phyloP scores from a whole-genome alignment of 139 green algal genomes.

The Chlamydomonas urium region DNA sequence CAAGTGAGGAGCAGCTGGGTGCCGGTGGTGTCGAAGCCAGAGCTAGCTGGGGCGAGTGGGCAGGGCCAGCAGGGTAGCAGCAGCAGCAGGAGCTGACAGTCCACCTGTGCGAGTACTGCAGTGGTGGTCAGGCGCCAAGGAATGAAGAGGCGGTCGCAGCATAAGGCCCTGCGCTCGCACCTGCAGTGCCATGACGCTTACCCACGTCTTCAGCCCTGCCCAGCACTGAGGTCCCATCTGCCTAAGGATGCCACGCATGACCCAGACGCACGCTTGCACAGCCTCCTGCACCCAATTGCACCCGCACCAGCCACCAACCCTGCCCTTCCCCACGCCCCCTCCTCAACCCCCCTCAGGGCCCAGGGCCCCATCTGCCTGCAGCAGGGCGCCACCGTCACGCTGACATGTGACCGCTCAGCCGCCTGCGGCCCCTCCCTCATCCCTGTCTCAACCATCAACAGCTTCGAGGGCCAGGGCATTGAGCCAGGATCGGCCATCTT shows the following conservation, averaged over 20 bases:
- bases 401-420: constrained; percentile 53
- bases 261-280: not conserved
- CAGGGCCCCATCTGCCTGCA: constrained; percentile 50
- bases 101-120: no score
- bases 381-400: constrained; percentile 45
- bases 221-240: not conserved
- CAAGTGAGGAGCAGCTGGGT: constrained; percentile 36
- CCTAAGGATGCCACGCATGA: not conserved
- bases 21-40: no score
- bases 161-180: no score
- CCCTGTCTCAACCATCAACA: constrained; percentile 53
- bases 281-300: not conserved
- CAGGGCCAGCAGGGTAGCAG: no score
- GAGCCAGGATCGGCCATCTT: constrained; percentile 60
- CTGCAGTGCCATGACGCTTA: no score
- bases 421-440: constrained; percentile 38
- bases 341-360: constrained; percentile 40
- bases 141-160: no score
- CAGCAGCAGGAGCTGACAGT: no score
- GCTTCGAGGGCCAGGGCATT: constrained; percentile 42
- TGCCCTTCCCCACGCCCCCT: no score
- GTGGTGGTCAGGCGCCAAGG: no score
- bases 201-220: no score
- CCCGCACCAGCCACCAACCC: not conserved
- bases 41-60: no score